Evolutionary conservation across 1,284 basidiomycete species (phyloP), one percentile per base, ranked within the genome.

Genomic region (Ganoderma resinaceum): DNA sequence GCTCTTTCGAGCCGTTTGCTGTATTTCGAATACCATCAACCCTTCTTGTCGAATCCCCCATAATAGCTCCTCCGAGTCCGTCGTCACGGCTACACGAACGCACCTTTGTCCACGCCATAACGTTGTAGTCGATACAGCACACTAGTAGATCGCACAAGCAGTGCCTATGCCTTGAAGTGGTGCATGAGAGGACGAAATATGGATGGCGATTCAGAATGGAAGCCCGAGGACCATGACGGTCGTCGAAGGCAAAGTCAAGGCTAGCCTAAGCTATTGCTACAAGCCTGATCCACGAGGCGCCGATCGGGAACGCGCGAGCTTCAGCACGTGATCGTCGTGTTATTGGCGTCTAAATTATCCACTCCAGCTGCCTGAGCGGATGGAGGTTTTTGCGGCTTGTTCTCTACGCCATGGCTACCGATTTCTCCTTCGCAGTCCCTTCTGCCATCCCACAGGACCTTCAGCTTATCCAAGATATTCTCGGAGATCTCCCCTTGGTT

Each of bases 361-460:
- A 35, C 2, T 16, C 52, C 63, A 29, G 64, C 42, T 38, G 0
- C 20, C 26, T 18, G 43, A 52, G 63, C 42, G 62, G 23, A 65
- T 61, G 14, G 33, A 62, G 20, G 20, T 37, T 14, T 53, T 37
- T 53, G 59, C n/a, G 20, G 20, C 66, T 69, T 67, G 63, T n/a
- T 58, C 65, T 52, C 26, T 40, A 55, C 70, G 23, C 63, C 18
- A 76, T 77, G 77, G 66, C 72, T 14, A 53, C 67, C 57, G 62
- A 65, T n/a, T 66, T 70, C 35, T 63, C 70, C 53, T 93, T 92
- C 83, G 88, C 87, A 75, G 73, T 86, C 14, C 91, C 91, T 42
- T 82, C 82, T n/a, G 74, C 73, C 20, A 79, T 92, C 26, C 86
- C 92, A 12, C 92, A 93, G 75, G 92, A 94, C 76, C 79, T 94